Percentiles rank a stretch among this genome's conserved stretches.
phyloP scores from a whole-genome alignment of 768 basidiomycete genomes.

The Mycena indigotica region DNA sequence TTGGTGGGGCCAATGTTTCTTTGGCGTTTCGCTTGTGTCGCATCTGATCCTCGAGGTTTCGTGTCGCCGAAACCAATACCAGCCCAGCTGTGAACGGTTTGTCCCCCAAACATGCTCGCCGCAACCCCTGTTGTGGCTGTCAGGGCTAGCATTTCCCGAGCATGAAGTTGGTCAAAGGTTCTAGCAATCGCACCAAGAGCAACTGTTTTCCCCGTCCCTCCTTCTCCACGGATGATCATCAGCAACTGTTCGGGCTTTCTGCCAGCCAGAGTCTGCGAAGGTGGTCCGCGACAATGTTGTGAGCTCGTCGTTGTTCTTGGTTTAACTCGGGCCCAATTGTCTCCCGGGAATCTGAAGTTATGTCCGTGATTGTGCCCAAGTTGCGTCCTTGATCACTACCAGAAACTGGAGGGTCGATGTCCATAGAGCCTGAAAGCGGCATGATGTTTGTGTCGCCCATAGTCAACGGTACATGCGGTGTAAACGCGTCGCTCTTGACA shows the following conservation, averaged over 20 bases:
- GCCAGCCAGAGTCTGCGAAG: constrained; percentile 25
- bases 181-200: constrained; percentile 40
- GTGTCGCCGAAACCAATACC: constrained; percentile 23
- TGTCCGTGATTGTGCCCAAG: not conserved
- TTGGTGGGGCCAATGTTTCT: constrained; percentile 18
- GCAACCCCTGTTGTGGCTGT: constrained; percentile 43
- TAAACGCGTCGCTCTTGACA: not conserved
- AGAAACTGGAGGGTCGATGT: not conserved
- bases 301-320: constrained; percentile 36
- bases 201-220: constrained; percentile 46
- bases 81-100: constrained; percentile 36
- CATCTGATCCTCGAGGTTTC: not conserved
- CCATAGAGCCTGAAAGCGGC: not conserved
- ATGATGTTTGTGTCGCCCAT: not conserved
- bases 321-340: constrained; percentile 21
- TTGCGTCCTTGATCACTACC: not conserved
- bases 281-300: constrained; percentile 37
- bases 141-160: constrained; percentile 29
- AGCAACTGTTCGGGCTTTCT: constrained; percentile 29
- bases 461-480: too few species aligned
- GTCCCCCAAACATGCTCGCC: constrained; percentile 39
- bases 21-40: constrained; percentile 9
- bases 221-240: constrained; percentile 43
- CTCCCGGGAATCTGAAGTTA: not conserved
- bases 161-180: constrained; percentile 26